phyloP scores from a whole-genome alignment of 2,329 filamentous ascomycete genomes.

The Pseudomassariella vexata region DNA sequence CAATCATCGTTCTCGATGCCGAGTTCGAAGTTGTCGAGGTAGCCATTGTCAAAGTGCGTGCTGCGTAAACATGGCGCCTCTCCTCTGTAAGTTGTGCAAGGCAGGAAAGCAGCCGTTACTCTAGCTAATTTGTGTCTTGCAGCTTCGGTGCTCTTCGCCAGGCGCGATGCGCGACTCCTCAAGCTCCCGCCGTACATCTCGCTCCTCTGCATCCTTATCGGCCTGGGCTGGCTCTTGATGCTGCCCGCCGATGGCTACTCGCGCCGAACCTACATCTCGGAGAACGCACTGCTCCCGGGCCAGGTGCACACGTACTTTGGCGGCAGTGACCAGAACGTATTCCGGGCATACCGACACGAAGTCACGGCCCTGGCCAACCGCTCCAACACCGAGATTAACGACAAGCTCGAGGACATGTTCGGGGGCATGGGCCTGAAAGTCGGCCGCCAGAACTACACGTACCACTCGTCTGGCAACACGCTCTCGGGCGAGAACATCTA shows the following conservation, averaged over 20 bases:
- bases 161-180: conserved; percentile 74
- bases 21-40: too few species aligned
- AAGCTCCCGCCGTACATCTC: conserved; percentile 86
- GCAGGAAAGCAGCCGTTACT: too few species aligned
- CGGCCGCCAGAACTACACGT: conserved; percentile 82
- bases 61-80: too few species aligned
- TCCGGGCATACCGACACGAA: conserved; percentile 84
- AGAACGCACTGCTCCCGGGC: conserved; percentile 90
- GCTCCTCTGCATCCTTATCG: conserved; percentile 75
- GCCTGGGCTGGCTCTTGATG: conserved; percentile 82
- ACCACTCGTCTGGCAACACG: conserved; percentile 67
- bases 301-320: conserved; percentile 98
- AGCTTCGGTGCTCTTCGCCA: conserved; percentile 63
- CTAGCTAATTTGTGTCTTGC: conserved; percentile 3
- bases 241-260: conserved; percentile 89
- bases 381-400: conserved; percentile 55
- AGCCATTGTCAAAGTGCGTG: too few species aligned
- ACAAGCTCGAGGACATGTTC: conserved; percentile 70
- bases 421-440: conserved; percentile 78
- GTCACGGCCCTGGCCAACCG: conserved; percentile 56
- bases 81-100: too few species aligned
- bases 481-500: conserved; percentile 87
- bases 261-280: conserved; percentile 88
- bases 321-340: conserved; percentile 91
- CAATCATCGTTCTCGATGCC: too few species aligned